These are phyloP conservation scores for Apiospora sp. DNA, from an alignment of 2,329 filamentous ascomycete genomes.

Conservation along the genomic window DNA sequence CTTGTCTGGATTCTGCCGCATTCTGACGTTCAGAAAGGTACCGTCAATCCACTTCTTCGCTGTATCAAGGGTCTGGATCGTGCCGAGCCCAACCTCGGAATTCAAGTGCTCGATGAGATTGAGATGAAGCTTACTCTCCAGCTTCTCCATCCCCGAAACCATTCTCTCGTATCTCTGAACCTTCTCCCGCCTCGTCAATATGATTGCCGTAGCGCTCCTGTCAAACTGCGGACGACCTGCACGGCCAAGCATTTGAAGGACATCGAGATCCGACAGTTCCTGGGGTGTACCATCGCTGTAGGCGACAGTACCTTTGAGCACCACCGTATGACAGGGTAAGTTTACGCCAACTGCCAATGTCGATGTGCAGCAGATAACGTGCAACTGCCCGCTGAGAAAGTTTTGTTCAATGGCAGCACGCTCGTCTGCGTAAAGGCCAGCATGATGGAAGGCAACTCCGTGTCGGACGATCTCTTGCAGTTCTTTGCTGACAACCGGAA, in stretches of 20 bases:
- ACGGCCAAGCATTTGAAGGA: slow-evolving; percentile 91
- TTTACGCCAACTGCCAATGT: slow-evolving; percentile 87
- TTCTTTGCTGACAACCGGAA: slow-evolving; percentile 65
- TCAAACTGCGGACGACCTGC: slow-evolving; percentile 88
- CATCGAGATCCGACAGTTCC: slow-evolving; percentile 82
- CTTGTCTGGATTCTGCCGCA: slow-evolving; percentile 73
- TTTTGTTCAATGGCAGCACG: slow-evolving; percentile 70
- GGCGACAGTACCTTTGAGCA: slow-evolving; percentile 80
- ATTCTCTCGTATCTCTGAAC: slow-evolving; percentile 74
- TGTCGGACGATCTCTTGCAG: slow-evolving; percentile 57
- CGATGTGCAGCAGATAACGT: slow-evolving; percentile 86
- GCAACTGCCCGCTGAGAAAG: slow-evolving; percentile 76
- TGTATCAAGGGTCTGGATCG: slow-evolving; percentile 68
- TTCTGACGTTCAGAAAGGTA: slow-evolving; percentile 80
- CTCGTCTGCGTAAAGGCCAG: slow-evolving; percentile 72
- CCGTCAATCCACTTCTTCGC: slow-evolving; percentile 79
- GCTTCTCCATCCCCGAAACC: slow-evolving; percentile 73
- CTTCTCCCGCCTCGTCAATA: slow-evolving; percentile 76
- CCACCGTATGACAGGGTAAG: slow-evolving; percentile 81
- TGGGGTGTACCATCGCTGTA: slow-evolving; percentile 67
- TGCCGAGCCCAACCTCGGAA: slow-evolving; percentile 81
- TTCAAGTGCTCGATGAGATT: slow-evolving; percentile 87
- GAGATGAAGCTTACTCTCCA: slow-evolving; percentile 81
- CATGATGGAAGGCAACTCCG: slow-evolving; percentile 85
- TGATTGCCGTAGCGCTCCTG: slow-evolving; percentile 76